These are phyloP conservation scores for Aspergillus piperis DNA, from an alignment of 2,329 filamentous ascomycete genomes.

Conservation along the genomic window DNA sequence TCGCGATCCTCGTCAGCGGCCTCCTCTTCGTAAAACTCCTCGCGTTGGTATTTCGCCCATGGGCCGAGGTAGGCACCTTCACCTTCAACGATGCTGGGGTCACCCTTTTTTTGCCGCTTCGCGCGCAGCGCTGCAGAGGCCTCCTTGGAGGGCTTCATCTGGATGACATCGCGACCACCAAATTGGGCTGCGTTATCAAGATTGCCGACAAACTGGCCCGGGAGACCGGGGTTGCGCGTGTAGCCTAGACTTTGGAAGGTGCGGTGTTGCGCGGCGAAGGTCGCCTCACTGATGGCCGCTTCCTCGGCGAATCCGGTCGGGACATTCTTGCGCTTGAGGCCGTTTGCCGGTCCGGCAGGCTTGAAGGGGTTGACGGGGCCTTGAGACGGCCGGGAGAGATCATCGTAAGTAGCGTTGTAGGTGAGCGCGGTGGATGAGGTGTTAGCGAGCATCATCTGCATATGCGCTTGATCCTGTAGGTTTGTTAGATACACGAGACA, in stretches of 20 bases:
- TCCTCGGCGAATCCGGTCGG: conserved; percentile 86
- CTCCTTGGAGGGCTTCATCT: conserved; percentile 66
- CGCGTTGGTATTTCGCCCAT: conserved; percentile 81
- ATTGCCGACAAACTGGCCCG: conserved; percentile 51
- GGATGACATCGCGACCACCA: conserved; percentile 55
- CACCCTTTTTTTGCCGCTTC: conserved; percentile 83
- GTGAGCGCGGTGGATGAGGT: conserved; percentile 53
- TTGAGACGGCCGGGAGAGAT: conserved; percentile 64
- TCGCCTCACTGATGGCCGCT: conserved; percentile 84
- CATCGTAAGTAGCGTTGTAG: conserved; percentile 66
- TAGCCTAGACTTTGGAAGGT: conserved; percentile 69
- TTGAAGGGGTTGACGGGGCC: conserved; percentile 78
- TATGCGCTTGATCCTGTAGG: conserved; percentile 51
- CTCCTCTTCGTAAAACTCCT: conserved; percentile 71
- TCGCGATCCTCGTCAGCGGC: conserved; percentile 68
- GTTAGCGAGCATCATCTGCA: conserved; percentile 55
- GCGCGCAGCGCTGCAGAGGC: conserved; percentile 66
- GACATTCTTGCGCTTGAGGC: conserved; percentile 75
- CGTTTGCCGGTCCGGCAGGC: conserved; percentile 54
- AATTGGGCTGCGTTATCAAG: conserved; percentile 46
- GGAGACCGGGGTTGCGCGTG: conserved; percentile 50
- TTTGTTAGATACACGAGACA: conserved; percentile 39
- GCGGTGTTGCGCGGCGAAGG: conserved; percentile 83
- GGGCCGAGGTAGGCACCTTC: conserved; percentile 88
- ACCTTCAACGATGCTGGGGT: conserved; percentile 80